Evolutionary conservation across 2,329 filamentous ascomycete genomes (phyloP).

Genomic region (Colletotrichum paranaense): DNA sequence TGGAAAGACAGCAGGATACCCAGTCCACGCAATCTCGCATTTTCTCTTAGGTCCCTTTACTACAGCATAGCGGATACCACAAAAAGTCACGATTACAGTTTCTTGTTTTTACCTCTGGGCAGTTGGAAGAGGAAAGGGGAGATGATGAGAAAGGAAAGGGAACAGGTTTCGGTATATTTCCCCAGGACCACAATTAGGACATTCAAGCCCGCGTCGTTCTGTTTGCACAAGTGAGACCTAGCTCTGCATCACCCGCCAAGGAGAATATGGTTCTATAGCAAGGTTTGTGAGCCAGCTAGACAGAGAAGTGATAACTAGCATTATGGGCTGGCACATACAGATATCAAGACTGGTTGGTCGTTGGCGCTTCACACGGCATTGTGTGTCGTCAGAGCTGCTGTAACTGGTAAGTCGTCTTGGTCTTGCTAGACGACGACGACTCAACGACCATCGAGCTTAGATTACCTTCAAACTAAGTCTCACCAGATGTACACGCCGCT

Average conservation of each 20-base stretch:
- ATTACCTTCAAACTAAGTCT: too few species aligned
- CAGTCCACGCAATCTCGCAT: slow-evolving; percentile 29
- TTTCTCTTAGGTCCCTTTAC: slow-evolving; percentile 27
- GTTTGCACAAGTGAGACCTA: not conserved
- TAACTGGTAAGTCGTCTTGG: too few species aligned
- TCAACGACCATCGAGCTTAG: too few species aligned
- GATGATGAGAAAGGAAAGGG: not conserved
- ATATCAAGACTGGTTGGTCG: not conserved
- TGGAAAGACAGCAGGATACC: slow-evolving; percentile 31
- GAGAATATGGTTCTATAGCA: not conserved
- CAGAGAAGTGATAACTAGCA: not conserved
- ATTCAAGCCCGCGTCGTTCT: not conserved
- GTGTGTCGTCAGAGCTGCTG: not conserved
- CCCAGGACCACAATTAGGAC: not conserved
- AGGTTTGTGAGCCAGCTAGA: not conserved
- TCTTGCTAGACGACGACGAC: too few species aligned
- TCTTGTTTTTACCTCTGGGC: not conserved
- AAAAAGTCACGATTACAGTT: slow-evolving; percentile 19
- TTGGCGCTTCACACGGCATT: not conserved
- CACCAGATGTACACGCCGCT: too few species aligned
- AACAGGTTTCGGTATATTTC: not conserved
- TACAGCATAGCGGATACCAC: slow-evolving; percentile 24
- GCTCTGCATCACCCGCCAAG: not conserved
- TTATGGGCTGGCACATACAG: not conserved
- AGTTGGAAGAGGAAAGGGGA: not conserved